phyloP scores from a whole-genome alignment of 2,329 filamentous ascomycete species.

The Madurella fahalii region DNA sequence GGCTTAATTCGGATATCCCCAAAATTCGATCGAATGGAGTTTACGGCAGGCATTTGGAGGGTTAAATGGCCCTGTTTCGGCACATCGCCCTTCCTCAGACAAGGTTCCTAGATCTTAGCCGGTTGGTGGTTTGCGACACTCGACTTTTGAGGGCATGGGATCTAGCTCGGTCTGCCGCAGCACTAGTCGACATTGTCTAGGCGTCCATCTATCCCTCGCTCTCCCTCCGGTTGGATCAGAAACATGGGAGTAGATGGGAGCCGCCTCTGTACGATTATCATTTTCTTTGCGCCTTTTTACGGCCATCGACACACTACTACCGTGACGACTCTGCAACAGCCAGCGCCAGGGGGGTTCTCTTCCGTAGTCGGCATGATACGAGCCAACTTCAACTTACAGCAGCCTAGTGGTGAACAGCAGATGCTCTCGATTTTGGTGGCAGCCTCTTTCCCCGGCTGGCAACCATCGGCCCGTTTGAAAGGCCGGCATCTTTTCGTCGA shows the following conservation, averaged over 20 bases:
- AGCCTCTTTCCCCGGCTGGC: conserved; percentile 6
- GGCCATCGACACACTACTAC: conserved; percentile 10
- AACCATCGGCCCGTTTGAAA: conserved; percentile 13
- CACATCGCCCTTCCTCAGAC: conserved; percentile 23
- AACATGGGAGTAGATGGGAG: conserved; percentile 25
- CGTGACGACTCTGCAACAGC: conserved; percentile 17
- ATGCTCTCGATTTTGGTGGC: conserved; percentile 9
- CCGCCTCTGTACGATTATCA: conserved; percentile 29
- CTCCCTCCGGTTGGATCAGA: conserved; percentile 22
- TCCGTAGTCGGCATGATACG: conserved; percentile 20
- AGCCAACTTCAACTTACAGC: conserved; percentile 14
- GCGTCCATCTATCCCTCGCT: conserved; percentile 20
- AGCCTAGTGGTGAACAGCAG: conserved; percentile 12
- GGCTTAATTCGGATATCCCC: conserved; percentile 30
- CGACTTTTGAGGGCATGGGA: conserved; percentile 24
- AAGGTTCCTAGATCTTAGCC: conserved; percentile 25
- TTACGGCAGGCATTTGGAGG: conserved; percentile 27
- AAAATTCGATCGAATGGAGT: conserved; percentile 31
- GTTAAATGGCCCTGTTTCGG: conserved; percentile 26
- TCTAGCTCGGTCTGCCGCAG: conserved; percentile 26
- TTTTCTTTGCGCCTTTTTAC: conserved; percentile 15
- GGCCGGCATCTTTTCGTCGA: background rate
- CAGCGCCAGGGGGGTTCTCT: conserved; percentile 9
- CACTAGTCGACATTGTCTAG: conserved; percentile 27
- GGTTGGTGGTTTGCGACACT: conserved; percentile 26